Percentiles rank a stretch among this genome's conserved stretches.
Conservation (phyloP, 106 monocot genomes). For the Allium sativum region DNA sequence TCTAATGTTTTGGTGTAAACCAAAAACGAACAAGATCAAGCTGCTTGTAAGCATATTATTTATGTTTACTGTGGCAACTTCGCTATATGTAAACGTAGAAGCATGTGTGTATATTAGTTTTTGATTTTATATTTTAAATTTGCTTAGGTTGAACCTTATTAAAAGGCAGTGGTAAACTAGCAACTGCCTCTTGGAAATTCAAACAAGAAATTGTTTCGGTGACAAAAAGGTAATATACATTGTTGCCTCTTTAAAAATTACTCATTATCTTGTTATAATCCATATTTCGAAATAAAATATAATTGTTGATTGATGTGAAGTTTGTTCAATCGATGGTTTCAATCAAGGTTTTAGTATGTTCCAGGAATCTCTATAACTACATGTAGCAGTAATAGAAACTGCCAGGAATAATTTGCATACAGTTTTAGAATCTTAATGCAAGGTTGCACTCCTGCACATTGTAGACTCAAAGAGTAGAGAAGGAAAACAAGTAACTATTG, state of each 20-base stretch:
- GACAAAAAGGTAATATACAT: slow-evolving; percentile 54
- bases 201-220: slow-evolving; percentile 95
- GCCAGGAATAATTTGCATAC: no score
- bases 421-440: not conserved
- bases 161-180: slow-evolving; percentile 79
- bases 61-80: not conserved
- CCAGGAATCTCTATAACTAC: no score
- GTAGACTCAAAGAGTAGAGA: slow-evolving; percentile 88
- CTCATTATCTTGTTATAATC: no score
- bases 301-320: no score
- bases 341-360: no score
- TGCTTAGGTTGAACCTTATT: slow-evolving; percentile 84
- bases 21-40: slow-evolving; percentile 71
- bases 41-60: slow-evolving; percentile 59
- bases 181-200: slow-evolving; percentile 83
- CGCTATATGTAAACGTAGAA: no score
- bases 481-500: slow-evolving; percentile 69
- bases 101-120: no score
- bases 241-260: not conserved
- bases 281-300: no score
- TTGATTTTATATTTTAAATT: not conserved
- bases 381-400: no score
- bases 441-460: slow-evolving; percentile 25
- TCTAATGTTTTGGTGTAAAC: slow-evolving; percentile 58
- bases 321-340: no score